These are phyloP conservation scores for Clonostachys rhizophaga DNA, from an alignment of 2,329 filamentous ascomycete genomes.

Conservation along the genomic window DNA sequence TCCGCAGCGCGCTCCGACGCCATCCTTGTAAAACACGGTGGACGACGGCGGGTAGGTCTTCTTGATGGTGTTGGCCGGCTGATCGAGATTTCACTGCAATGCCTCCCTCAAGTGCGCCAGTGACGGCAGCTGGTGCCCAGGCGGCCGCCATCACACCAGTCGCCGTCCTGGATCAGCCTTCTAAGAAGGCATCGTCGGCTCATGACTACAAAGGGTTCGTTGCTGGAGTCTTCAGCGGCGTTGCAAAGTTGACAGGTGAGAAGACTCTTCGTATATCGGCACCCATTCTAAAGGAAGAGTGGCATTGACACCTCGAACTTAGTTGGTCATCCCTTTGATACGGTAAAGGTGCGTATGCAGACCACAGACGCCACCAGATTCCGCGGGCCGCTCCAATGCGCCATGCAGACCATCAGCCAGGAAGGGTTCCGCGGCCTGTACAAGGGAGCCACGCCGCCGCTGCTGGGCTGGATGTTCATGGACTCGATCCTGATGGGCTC, in stretches of 20 bases:
- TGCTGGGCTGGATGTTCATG: slow-evolving; percentile 99
- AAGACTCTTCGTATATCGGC: neutral
- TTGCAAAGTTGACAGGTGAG: slow-evolving; percentile 80
- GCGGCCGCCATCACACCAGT: too few relatives aligned
- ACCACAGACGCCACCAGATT: slow-evolving; percentile 77
- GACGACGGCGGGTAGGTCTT: too few relatives aligned
- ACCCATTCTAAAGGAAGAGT: neutral
- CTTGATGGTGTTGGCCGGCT: too few relatives aligned
- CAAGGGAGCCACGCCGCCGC: slow-evolving; percentile 87
- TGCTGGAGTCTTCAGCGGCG: slow-evolving; percentile 90
- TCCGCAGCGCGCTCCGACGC: too few relatives aligned
- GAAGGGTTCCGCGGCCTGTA: slow-evolving; percentile 85
- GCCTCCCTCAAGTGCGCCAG: too few relatives aligned
- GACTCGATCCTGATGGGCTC: slow-evolving; percentile 88
- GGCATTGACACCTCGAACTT: neutral
- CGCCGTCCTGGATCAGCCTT: too few relatives aligned
- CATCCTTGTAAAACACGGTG: too few relatives aligned
- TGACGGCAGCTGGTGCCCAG: too few relatives aligned
- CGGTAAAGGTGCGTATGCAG: slow-evolving; percentile 92
- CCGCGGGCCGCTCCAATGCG: slow-evolving; percentile 78
- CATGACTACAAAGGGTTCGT: slow-evolving; percentile 90
- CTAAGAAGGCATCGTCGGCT: neutral
- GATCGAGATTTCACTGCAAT: too few relatives aligned
- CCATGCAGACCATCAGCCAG: slow-evolving; percentile 76
- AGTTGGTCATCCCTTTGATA: slow-evolving; percentile 82